Conservation (phyloP, 306 rosid species). For the Cajanus cajan region DNA sequence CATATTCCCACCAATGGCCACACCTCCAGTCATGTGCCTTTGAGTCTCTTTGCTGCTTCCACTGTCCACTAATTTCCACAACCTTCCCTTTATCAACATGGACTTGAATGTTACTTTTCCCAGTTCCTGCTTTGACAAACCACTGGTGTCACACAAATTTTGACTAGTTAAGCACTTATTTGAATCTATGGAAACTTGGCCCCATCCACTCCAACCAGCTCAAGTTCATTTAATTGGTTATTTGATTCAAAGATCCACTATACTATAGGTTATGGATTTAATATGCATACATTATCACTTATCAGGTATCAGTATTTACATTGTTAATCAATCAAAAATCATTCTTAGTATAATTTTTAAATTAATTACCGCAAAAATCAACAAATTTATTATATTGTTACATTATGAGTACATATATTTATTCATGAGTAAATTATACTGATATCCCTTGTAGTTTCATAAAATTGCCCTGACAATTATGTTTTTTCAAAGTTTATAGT, state of each 20-base stretch:
- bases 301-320: neutral
- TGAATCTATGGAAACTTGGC: slow-evolving; percentile 37
- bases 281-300: neutral
- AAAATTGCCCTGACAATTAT: too few relatives aligned
- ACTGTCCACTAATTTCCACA: slow-evolving; percentile 80
- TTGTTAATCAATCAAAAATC: neutral
- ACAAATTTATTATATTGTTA: neutral
- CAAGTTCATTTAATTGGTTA: slow-evolving; percentile 11
- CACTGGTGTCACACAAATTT: slow-evolving; percentile 38
- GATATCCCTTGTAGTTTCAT: too few relatives aligned
- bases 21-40: slow-evolving; percentile 72
- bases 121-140: slow-evolving; percentile 61
- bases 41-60: slow-evolving; percentile 67
- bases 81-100: slow-evolving; percentile 73
- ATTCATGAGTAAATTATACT: too few relatives aligned
- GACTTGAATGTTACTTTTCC: slow-evolving; percentile 59
- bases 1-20: slow-evolving; percentile 90
- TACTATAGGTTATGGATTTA: neutral
- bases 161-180: slow-evolving; percentile 28
- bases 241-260: neutral
- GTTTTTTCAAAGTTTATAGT: too few relatives aligned
- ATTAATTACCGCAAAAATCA: neutral
- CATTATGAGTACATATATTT: too few relatives aligned
- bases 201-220: slow-evolving; percentile 19
- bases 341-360: neutral